Base-by-base conservation (phyloP, 176 grass and related monocot species). In the Oryza longistaminata region DNA sequence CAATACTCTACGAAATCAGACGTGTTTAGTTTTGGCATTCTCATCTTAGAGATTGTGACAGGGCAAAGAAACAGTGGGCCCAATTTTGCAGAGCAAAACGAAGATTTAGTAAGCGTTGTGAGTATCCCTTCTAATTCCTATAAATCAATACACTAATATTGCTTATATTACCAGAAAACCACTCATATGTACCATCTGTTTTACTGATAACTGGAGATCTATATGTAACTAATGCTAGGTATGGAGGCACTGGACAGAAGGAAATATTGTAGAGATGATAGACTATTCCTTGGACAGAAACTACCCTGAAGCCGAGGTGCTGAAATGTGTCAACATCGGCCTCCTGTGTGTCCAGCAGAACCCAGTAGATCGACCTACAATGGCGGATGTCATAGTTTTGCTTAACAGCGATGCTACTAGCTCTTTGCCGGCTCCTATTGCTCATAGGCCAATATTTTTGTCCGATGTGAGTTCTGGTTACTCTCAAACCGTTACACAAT, bases 1-100 rank as follows among this genome's bases (percentile, higher is more conserved):
- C 83, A 81, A 2, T 94, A 86, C 29, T 94, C 92, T 12, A 73
- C 65, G 1, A 94, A 94, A 74, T 94, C 76, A 11, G 89, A 94
- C 1, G 89, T 91, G 34, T 94, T 87, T 45, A 89, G 92, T 25
- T 94, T 88, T 4, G 92, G 86, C 16, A 17, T 94, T 60, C 82
- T 94, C 5, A 24, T 89, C 52, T 82, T 89, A 76, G 92, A 94
- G 71, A 94, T 91, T 37, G n/a, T 94, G 34, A 89, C 83, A 0
- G 86, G 92, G 17, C 55, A 11, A 21, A 10, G 58, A 49, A 89
- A 89, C 37, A 78, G 2, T 1, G 71, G 43, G 29, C 37, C 48
- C 12, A 19, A 1, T 26, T 11, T 49, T 0, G 11, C 79, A 4
- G 78, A 91, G 34, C 74, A 88, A 76, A 65, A 64, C 7, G 58